These are phyloP conservation scores for Termitomyces heimii DNA, from an alignment of 768 basidiomycete species.

Conservation along the genomic window DNA sequence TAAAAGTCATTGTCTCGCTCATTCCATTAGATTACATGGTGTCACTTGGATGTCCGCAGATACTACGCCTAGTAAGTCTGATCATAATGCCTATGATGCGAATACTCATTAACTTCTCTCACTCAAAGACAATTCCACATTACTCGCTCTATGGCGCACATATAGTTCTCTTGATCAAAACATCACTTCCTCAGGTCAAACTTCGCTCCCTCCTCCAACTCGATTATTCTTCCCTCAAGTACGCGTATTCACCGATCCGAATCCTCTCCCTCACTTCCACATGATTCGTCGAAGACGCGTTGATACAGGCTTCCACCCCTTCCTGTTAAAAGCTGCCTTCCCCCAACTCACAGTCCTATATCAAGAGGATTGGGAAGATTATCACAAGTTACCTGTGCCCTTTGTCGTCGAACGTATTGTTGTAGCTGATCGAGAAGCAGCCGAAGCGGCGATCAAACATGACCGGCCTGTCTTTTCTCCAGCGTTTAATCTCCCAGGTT, in stretches of 20 bases:
- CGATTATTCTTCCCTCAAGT: constrained; percentile 71
- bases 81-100: background rate
- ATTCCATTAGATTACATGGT: constrained; percentile 48
- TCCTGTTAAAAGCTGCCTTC: constrained; percentile 67
- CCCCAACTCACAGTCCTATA: constrained; percentile 65
- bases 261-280: constrained; percentile 28
- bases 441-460: constrained; percentile 23
- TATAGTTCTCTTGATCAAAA: constrained; percentile 57
- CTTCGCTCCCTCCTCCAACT: constrained; percentile 57
- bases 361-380: constrained; percentile 73
- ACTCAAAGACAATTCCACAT: constrained; percentile 53
- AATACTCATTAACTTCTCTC: background rate
- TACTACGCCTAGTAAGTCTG: constrained; percentile 36
- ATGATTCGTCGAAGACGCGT: constrained; percentile 38
- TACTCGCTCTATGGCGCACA: constrained; percentile 73
- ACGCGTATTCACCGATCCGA: constrained; percentile 49
- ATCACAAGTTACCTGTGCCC: constrained; percentile 57
- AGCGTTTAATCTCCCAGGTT: constrained; percentile 36
- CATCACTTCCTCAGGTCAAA: constrained; percentile 37
- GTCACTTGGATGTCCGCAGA: constrained; percentile 65
- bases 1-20: background rate
- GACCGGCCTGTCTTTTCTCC: constrained; percentile 38
- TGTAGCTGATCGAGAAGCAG: constrained; percentile 70
- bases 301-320: constrained; percentile 66
- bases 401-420: constrained; percentile 74